phyloP scores from a whole-genome alignment of 495 filamentous ascomycete species.

The Hamigera avellanea region DNA sequence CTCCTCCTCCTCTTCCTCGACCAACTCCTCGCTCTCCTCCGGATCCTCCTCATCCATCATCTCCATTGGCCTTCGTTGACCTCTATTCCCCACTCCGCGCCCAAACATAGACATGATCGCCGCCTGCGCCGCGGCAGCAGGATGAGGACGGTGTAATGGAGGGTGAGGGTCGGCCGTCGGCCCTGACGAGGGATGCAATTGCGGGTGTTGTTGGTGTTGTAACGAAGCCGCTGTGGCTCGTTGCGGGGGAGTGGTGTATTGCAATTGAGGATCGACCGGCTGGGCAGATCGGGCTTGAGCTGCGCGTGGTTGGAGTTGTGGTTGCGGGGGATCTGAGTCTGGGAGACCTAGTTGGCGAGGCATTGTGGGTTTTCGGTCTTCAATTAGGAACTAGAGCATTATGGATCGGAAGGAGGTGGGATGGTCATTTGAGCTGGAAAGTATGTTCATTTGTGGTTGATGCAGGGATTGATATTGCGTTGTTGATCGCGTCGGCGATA shows the following conservation, averaged over 20 bases:
- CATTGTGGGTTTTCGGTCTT: slow-evolving; percentile 7
- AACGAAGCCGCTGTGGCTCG: slow-evolving; percentile 15
- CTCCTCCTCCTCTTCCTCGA: slow-evolving; percentile 24
- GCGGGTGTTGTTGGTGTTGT: not conserved
- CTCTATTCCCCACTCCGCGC: slow-evolving; percentile 13
- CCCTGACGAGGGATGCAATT: slow-evolving; percentile 20
- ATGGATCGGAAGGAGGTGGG: not conserved
- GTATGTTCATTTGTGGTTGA: too few species aligned
- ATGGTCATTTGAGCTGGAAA: not conserved
- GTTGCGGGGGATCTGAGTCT: slow-evolving; percentile 7
- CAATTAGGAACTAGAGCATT: not conserved
- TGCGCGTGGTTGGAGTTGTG: slow-evolving; percentile 4
- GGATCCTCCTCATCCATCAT: slow-evolving; percentile 24
- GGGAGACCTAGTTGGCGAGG: slow-evolving; percentile 15
- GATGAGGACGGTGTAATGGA: too few species aligned
- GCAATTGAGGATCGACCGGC: slow-evolving; percentile 8
- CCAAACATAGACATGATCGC: slow-evolving; percentile 25
- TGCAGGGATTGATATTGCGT: too few species aligned
- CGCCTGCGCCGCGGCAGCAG: slow-evolving; percentile 12
- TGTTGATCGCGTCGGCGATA: not conserved
- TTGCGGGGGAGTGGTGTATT: slow-evolving; percentile 25
- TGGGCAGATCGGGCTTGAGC: slow-evolving; percentile 6
- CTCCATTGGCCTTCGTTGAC: slow-evolving; percentile 5
- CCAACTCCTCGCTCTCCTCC: slow-evolving; percentile 27
- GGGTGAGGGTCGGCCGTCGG: too few species aligned